phyloP scores from a whole-genome alignment of 73 alveolate genomes.

The Paramecium caudatum region DNA sequence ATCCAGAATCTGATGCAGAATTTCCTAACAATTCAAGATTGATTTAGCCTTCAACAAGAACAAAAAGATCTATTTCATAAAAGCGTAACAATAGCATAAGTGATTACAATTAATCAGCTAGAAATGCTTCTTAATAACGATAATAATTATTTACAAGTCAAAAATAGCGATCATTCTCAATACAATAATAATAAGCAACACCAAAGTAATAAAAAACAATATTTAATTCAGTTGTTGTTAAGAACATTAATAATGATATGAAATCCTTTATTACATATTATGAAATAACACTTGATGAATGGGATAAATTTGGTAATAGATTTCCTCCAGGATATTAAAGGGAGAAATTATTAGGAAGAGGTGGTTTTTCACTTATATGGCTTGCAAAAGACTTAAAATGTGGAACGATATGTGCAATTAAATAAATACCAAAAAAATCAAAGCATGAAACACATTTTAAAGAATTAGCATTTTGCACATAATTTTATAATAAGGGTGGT shows the following conservation, averaged over 20 bases:
- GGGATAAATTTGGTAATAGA: constrained; percentile 76
- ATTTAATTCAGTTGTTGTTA: background rate
- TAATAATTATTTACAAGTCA: background rate
- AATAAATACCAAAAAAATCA: constrained; percentile 62
- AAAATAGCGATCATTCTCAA: constrained; percentile 4
- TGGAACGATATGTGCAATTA: constrained; percentile 67
- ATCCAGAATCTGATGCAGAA: constrained; percentile 1
- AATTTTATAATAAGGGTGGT: constrained; percentile 71
- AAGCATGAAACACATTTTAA: constrained; percentile 73
- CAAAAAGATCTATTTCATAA: constrained; percentile 26
- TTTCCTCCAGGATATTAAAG: constrained; percentile 67
- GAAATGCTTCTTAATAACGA: background rate
- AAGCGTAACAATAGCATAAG: constrained; percentile 44
- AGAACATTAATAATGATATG: background rate
- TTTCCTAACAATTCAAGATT: background rate
- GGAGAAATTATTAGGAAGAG: constrained; percentile 74
- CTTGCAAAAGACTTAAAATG: constrained; percentile 52
- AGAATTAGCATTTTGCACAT: constrained; percentile 69
- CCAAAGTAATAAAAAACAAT: background rate
- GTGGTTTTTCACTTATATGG: constrained; percentile 77
- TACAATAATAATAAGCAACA: constrained; percentile 17
- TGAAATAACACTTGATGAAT: constrained; percentile 70
- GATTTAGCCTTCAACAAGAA: constrained; percentile 24
- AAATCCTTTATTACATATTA: constrained; percentile 28
- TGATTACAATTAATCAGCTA: constrained; percentile 50